Conservation (phyloP, 2,329 filamentous ascomycete species). For the Rutstroemia sp. region DNA sequence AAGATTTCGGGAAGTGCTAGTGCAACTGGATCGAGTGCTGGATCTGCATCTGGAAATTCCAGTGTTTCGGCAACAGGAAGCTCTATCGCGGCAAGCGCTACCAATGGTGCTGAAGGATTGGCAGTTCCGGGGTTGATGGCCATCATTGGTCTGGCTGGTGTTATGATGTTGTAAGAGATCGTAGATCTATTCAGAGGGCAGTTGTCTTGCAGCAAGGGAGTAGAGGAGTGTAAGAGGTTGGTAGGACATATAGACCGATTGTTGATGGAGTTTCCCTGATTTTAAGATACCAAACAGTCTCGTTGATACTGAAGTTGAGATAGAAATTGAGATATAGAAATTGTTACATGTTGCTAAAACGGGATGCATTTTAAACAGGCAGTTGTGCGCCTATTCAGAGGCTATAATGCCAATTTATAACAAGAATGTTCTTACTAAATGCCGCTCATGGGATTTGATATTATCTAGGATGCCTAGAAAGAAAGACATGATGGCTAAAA, state of each 20-base stretch:
- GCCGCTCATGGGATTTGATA: too few species aligned
- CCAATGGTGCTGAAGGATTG: background rate
- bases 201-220: background rate
- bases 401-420: too few species aligned
- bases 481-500: too few species aligned
- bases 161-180: background rate
- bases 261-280: background rate
- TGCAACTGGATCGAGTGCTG: background rate
- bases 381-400: too few species aligned
- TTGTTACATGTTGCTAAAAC: too few species aligned
- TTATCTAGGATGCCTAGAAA: too few species aligned
- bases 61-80: background rate
- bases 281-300: background rate
- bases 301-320: background rate
- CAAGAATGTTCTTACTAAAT: too few species aligned
- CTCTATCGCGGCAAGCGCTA: background rate
- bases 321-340: too few species aligned
- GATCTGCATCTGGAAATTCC: background rate
- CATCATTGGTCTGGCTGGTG: background rate
- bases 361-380: too few species aligned
- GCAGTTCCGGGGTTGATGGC: conserved; percentile 1
- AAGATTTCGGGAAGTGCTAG: background rate
- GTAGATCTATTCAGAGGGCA: background rate
- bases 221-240: background rate
- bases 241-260: too few species aligned